These are phyloP conservation scores for Protomyces arabidopsidicola DNA, from an alignment of 1,139 yeast species.

Conservation along the genomic window DNA sequence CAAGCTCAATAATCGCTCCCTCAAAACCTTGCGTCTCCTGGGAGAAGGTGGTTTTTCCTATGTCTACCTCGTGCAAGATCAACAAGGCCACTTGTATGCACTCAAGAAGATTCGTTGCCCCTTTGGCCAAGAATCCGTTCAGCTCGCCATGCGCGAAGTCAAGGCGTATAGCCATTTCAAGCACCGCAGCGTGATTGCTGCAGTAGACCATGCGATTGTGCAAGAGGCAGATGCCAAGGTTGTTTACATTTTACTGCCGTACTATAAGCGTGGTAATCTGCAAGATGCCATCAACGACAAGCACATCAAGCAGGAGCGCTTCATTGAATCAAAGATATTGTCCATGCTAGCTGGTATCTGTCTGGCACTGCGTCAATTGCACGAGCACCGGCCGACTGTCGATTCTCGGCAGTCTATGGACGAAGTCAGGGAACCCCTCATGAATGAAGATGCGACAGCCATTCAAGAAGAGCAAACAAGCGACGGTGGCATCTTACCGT, in stretches of 20 bases:
- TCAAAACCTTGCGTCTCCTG: slow-evolving; percentile 55
- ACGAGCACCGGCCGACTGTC: slow-evolving; percentile 37
- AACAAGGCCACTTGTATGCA: slow-evolving; percentile 55
- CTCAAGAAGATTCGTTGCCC: slow-evolving; percentile 84
- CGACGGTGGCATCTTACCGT: slow-evolving; percentile 52
- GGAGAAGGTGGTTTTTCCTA: slow-evolving; percentile 91
- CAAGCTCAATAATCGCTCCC: neutral
- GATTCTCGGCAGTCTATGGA: slow-evolving; percentile 18
- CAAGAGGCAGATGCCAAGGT: slow-evolving; percentile 75
- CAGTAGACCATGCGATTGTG: slow-evolving; percentile 56
- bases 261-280: slow-evolving; percentile 56
- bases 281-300: slow-evolving; percentile 70
- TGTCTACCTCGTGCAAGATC: slow-evolving; percentile 69
- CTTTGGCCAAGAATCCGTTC: slow-evolving; percentile 71
- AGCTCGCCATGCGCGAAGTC: slow-evolving; percentile 69
- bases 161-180: slow-evolving; percentile 67
- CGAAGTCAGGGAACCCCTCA: slow-evolving; percentile 32
- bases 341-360: slow-evolving; percentile 63
- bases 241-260: slow-evolving; percentile 74
- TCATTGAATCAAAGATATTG: slow-evolving; percentile 61
- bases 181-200: slow-evolving; percentile 60
- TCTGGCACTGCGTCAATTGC: slow-evolving; percentile 71
- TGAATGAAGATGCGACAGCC: slow-evolving; percentile 44
- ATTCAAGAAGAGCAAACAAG: neutral
- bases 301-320: slow-evolving; percentile 51